phyloP scores from a whole-genome alignment of 108 stramenopile genomes.

The Epipyxis sp. region DNA sequence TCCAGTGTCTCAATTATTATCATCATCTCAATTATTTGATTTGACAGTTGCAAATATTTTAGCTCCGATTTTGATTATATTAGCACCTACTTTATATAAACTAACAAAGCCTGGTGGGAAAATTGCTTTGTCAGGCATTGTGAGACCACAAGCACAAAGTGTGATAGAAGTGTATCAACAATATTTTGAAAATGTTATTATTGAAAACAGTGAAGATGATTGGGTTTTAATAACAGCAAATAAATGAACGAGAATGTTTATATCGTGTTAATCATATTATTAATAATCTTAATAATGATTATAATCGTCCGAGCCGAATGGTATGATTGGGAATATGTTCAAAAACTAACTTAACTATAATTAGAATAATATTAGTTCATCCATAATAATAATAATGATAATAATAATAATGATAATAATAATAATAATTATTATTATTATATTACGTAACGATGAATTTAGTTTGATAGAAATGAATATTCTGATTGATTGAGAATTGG shows the following conservation, averaged over 20 bases:
- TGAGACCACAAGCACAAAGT: conserved; percentile 31
- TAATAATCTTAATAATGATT: no score
- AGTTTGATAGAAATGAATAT: no score
- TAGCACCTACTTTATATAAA: conserved; percentile 31
- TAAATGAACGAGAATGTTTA: no score
- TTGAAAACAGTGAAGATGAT: background rate
- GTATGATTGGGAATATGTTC: background rate
- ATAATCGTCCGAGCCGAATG: background rate
- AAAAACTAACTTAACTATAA: background rate
- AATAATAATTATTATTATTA: no score
- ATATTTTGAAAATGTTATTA: background rate
- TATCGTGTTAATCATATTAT: no score
- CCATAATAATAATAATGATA: no score
- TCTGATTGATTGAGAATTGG: no score
- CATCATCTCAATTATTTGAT: conserved; percentile 35
- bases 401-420: no score
- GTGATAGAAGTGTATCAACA: conserved; percentile 28
- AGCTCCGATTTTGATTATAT: conserved; percentile 28
- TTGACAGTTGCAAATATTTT: conserved; percentile 47
- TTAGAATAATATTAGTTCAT: background rate
- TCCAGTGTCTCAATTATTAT: no score
- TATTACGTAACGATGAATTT: no score
- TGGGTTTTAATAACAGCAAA: conserved; percentile 1
- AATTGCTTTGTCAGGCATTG: background rate
- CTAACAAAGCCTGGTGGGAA: conserved; percentile 32